Percentiles rank a stretch among this genome's conserved stretches.
phyloP scores from a whole-genome alignment of 495 filamentous ascomycete genomes.

The Penicillium arizonense region DNA sequence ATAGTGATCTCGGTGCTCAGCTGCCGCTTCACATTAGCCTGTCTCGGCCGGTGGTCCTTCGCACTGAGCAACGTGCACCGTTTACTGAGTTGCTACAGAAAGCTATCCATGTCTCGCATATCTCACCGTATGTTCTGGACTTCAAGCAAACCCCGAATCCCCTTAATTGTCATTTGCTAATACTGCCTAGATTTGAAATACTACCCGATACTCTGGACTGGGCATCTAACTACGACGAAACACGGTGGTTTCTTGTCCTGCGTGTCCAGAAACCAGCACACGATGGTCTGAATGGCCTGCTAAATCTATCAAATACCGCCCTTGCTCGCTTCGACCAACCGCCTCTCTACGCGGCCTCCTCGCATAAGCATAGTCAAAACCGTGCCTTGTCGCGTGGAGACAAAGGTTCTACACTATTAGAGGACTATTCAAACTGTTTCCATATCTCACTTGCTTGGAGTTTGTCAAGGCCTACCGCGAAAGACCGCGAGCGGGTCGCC shows the following conservation, averaged over 20 bases:
- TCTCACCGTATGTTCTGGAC: conserved; percentile 41
- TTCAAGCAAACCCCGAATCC: not conserved
- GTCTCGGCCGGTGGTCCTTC: conserved; percentile 69
- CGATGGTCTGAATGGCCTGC: conserved; percentile 60
- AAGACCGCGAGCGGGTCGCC: conserved; percentile 26
- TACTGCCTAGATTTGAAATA: conserved; percentile 49
- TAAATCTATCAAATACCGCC: conserved; percentile 62
- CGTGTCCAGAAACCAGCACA: conserved; percentile 47
- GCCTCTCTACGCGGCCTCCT: conserved; percentile 56
- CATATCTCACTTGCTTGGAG: conserved; percentile 84
- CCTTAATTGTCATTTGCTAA: not conserved
- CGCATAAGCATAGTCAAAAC: not conserved
- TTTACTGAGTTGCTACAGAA: conserved; percentile 51
- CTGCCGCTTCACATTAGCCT: conserved; percentile 88
- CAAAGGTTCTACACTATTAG: not conserved
- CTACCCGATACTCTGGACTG: conserved; percentile 52
- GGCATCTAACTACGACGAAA: conserved; percentile 71
- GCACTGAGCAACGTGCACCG: conserved; percentile 58
- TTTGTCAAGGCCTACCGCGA: conserved; percentile 34
- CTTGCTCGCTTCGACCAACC: conserved; percentile 64
- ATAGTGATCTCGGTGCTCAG: conserved; percentile 73
- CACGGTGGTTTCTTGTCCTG: conserved; percentile 85
- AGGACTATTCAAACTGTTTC: conserved; percentile 56
- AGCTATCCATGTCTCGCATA: conserved; percentile 36
- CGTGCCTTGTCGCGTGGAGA: conserved; percentile 5